Evolutionary conservation across 768 basidiomycete genomes (phyloP), one percentile per base, ranked within the genome.

Genomic region (Amanita polypyramis): DNA sequence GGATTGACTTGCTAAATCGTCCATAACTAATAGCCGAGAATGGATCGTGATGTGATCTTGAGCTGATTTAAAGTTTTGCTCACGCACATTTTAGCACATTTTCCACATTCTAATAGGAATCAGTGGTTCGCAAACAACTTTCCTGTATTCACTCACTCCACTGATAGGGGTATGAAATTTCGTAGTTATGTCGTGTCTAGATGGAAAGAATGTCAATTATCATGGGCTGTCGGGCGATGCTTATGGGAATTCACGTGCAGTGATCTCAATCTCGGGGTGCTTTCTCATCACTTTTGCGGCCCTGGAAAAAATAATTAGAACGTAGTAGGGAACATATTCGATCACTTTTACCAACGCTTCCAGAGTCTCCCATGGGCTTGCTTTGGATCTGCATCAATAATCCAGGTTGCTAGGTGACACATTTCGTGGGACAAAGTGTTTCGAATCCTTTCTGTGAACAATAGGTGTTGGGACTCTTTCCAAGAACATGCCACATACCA

Each of bases 391-490:
- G 73, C 66, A 58, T 84, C 77, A 47, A 94, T 86, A 19, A 87
- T 67, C 90, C 90, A 94, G 48, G 77, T 77, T 2, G 91, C 91
- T 29, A 94, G 63, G 65, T 93, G 91, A 56, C 90, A 93, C 89
- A 93, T 91, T 61, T 94, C 91, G 55, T 94, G 91, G 25, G 86
- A 80, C 10, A 94, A 65, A 1, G 90, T 93, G 56, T 84, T 82
- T 30, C 82, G 71, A 42, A 93, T 83, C 33, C 88, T 77, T 46
- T 87, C 90, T 92, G 50, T 2, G 44, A 39, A 9, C 9, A 40
- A 23, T 27, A 17, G 15, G 11, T 23, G 34, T n/a, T 14, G 44
- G 34, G n/a, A 14, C 7, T 8, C 20, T 34, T 41, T 34, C 12
- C 23, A 19, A 20, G 43, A 23, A 25, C 51, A 10, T 7, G 33